Conservation (phyloP, 441 rosid species). For the Geranium incanum region DNA sequence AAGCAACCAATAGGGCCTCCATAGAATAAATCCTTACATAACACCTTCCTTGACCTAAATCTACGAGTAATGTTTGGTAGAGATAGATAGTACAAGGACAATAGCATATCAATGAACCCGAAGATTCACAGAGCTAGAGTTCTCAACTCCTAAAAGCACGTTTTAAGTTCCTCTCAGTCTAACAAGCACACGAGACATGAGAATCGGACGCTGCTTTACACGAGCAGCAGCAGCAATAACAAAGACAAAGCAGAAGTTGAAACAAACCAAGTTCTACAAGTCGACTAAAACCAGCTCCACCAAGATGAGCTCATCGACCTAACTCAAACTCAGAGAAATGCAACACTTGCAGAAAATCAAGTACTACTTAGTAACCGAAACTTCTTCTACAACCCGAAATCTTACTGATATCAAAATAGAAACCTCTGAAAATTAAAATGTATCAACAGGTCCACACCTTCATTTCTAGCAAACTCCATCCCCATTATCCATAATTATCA, state of each 20-base stretch:
- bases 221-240: background rate
- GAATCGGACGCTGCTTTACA: background rate
- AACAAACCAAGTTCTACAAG: background rate
- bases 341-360: constrained; percentile 2
- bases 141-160: too few relatives aligned
- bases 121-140: too few relatives aligned
- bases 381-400: background rate
- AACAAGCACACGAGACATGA: background rate
- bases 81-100: too few relatives aligned
- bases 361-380: background rate
- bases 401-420: background rate
- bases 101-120: too few relatives aligned
- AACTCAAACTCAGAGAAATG: background rate
- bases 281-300: background rate
- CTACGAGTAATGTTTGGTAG: background rate
- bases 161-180: too few relatives aligned
- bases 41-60: background rate
- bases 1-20: background rate
- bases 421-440: background rate
- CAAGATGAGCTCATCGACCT: background rate
- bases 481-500: background rate
- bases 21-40: background rate
- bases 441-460: background rate
- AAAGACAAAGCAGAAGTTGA: background rate
- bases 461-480: background rate